Conservation (phyloP, 257 asterid genomes). For the Scutellaria galericulata region DNA sequence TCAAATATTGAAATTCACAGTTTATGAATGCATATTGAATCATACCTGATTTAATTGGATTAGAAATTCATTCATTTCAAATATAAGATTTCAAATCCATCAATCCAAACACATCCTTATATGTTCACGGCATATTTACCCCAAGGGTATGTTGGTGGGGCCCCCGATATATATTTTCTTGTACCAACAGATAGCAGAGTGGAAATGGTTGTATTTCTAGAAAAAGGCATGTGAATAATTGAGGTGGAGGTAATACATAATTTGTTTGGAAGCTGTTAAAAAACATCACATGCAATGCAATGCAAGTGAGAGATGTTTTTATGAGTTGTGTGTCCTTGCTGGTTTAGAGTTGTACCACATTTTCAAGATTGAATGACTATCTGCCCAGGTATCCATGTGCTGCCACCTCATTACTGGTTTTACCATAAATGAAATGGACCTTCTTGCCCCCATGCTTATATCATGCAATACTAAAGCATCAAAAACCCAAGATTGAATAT, state of each 20-base stretch:
- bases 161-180: background rate
- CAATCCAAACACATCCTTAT: no score
- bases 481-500: no score
- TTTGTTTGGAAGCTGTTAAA: constrained; percentile 20
- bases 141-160: background rate
- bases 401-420: background rate
- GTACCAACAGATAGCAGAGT: constrained; percentile 28
- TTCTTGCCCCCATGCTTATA: no score
- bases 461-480: no score
- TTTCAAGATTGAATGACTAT: background rate
- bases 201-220: background rate
- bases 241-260: constrained; percentile 7
- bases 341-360: background rate
- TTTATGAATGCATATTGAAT: no score
- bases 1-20: no score
- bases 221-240: constrained; percentile 34
- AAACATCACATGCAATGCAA: constrained; percentile 28
- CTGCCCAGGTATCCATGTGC: constrained; percentile 29
- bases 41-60: no score
- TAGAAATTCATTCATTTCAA: no score
- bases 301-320: background rate
- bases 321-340: constrained; percentile 20
- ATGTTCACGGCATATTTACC: no score
- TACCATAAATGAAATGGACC: background rate
- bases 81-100: no score